Percentiles rank a stretch among this genome's conserved stretches.
Conservation (phyloP, 768 basidiomycete genomes). For the Boletus sp. region DNA sequence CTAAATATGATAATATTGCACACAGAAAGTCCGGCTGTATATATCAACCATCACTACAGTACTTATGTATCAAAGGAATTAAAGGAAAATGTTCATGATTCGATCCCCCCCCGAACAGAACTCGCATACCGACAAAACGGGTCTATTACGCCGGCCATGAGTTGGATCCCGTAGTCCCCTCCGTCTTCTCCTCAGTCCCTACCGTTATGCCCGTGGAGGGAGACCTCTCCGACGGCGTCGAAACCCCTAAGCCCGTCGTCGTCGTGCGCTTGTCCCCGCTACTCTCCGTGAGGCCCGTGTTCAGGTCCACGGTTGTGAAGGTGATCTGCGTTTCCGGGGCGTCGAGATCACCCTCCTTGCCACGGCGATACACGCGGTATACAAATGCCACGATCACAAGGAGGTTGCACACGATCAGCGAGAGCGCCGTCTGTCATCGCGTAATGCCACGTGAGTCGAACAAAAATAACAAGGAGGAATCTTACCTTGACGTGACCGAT, state of each 20-base stretch:
- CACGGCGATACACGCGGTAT: conserved; percentile 13
- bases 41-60: not conserved
- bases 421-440: conserved; percentile 16
- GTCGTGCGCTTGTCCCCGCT: not conserved
- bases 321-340: not conserved
- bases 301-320: conserved; percentile 19
- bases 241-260: not conserved
- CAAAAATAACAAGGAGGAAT: no score
- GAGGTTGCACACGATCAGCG: conserved; percentile 25
- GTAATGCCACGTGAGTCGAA: not conserved
- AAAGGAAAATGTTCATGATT: not conserved
- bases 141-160: not conserved
- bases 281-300: not conserved
- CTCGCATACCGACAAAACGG: not conserved
- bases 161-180: not conserved
- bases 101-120: not conserved
- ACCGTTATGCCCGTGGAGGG: not conserved
- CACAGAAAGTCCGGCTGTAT: not conserved
- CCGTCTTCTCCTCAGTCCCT: not conserved
- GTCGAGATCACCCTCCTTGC: conserved; percentile 1
- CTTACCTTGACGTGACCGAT: conserved; percentile 25
- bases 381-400: conserved; percentile 25
- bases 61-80: no score
- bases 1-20: not conserved
- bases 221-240: not conserved